Percentiles rank a stretch among this genome's conserved stretches.
phyloP scores from a whole-genome alignment of 164 flowering plant species.

The Vitis rupestris region DNA sequence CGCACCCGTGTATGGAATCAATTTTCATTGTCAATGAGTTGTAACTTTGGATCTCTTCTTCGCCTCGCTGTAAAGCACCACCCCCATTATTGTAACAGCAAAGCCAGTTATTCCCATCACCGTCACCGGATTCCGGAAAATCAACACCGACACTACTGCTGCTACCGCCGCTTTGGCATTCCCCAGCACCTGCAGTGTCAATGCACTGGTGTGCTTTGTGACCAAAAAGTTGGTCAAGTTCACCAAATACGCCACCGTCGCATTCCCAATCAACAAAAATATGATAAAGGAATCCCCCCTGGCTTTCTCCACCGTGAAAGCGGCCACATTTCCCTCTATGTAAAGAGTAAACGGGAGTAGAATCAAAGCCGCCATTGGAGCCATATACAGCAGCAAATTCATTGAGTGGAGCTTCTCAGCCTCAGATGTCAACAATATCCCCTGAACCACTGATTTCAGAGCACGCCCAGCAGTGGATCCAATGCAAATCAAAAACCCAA shows the following conservation, averaged over 20 bases:
- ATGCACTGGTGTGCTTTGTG: constrained; percentile 91
- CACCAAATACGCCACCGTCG: constrained; percentile 94
- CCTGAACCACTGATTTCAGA: constrained; percentile 88
- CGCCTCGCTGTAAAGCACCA: constrained; percentile 92
- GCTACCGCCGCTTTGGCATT: constrained; percentile 97
- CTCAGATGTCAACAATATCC: constrained; percentile 68
- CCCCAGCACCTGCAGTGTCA: constrained; percentile 90
- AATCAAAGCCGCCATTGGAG: constrained; percentile 87
- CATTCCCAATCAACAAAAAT: constrained; percentile 70
- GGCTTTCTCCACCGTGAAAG: constrained; percentile 60
- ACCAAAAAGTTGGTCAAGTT: constrained; percentile 90
- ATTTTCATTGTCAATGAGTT: constrained; percentile 32
- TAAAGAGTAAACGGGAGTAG: constrained; percentile 71
- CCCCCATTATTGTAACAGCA: constrained; percentile 89
- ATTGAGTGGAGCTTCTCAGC: constrained; percentile 85
- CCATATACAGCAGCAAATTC: constrained; percentile 92
- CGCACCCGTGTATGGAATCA: constrained; percentile 23
- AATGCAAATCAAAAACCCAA: constrained; percentile 77
- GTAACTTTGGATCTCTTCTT: constrained; percentile 71
- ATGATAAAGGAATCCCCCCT: constrained; percentile 48
- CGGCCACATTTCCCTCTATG: constrained; percentile 78
- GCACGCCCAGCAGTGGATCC: constrained; percentile 92
- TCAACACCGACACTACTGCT: constrained; percentile 88
- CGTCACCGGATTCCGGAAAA: constrained; percentile 90
- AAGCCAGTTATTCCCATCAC: constrained; percentile 93